phyloP scores from a whole-genome alignment of 2,329 filamentous ascomycete species.

The Xylariales sp. region DNA sequence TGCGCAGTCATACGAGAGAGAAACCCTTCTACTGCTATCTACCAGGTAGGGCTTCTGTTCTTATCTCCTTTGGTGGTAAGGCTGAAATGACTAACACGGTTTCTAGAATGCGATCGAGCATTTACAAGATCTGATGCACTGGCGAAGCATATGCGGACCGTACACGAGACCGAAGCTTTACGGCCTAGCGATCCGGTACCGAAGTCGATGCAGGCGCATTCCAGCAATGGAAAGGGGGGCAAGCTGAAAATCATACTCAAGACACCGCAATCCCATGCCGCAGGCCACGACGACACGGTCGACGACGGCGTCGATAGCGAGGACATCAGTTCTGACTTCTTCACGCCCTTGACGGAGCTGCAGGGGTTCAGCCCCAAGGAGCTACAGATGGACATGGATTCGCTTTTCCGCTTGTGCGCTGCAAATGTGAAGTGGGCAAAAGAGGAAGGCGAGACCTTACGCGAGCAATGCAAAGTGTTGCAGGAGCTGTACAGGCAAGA shows the following conservation, averaged over 20 bases:
- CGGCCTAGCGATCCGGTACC: constrained; percentile 73
- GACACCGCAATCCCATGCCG: constrained; percentile 51
- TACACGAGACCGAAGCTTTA: constrained; percentile 93
- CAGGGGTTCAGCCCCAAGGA: constrained; percentile 63
- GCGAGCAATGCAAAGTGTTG: constrained; percentile 59
- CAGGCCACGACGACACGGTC: constrained; percentile 48
- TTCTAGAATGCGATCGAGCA: constrained; percentile 86
- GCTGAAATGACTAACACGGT: constrained; percentile 17
- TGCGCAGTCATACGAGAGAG: constrained; percentile 95
- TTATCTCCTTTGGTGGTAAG: constrained; percentile 10
- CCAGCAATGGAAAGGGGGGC: constrained; percentile 38
- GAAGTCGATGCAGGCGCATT: constrained; percentile 58
- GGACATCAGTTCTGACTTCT: constrained; percentile 52
- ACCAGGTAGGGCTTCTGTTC: constrained; percentile 58
- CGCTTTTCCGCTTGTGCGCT: constrained; percentile 64
- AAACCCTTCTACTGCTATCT: constrained; percentile 97
- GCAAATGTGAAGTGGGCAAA: constrained; percentile 70
- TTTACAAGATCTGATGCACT: constrained; percentile 95
- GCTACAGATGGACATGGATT: constrained; percentile 52
- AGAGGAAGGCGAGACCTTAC: constrained; percentile 59
- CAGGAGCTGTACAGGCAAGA: constrained; percentile 65
- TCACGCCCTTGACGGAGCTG: constrained; percentile 50
- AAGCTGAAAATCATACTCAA: constrained; percentile 62
- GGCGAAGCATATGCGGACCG: constrained; percentile 97
- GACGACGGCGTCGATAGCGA: constrained; percentile 54